Percentiles rank a stretch among this genome's conserved stretches.
Evolutionary conservation across 2,329 filamentous ascomycete genomes (phyloP).

Genomic region (Hymenoscyphus scutula): DNA sequence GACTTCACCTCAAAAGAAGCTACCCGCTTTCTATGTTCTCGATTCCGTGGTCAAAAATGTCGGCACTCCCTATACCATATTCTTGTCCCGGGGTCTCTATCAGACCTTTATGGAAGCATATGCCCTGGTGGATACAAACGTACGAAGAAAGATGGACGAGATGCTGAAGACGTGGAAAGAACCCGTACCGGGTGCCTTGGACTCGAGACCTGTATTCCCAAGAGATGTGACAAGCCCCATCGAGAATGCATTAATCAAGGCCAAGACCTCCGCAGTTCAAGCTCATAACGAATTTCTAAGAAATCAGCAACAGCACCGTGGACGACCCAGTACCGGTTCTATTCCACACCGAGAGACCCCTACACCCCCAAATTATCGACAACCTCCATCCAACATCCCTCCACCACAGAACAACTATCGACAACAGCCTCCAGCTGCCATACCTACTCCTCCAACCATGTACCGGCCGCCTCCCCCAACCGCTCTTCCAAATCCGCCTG

Average conservation of each 20-base stretch:
- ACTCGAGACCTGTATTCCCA: constrained; percentile 88
- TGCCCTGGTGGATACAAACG: constrained; percentile 77
- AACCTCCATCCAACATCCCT: constrained; percentile 39
- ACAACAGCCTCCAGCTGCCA: constrained; percentile 34
- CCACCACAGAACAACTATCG: constrained; percentile 26
- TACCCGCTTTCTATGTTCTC: constrained; percentile 94
- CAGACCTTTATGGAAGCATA: constrained; percentile 97
- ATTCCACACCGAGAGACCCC: constrained; percentile 69
- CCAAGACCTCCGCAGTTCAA: constrained; percentile 58
- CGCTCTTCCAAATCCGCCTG: constrained; percentile 31
- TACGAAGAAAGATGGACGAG: constrained; percentile 89
- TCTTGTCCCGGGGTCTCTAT: constrained; percentile 88
- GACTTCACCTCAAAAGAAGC: constrained; percentile 84
- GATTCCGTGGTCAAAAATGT: constrained; percentile 99
- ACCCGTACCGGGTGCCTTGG: constrained; percentile 88
- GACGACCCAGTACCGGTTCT: constrained; percentile 51
- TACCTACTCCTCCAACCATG: constrained; percentile 9
- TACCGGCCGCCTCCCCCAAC: constrained; percentile 30
- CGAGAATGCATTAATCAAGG: constrained; percentile 90
- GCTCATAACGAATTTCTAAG: constrained; percentile 55
- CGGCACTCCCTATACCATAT: constrained; percentile 93
- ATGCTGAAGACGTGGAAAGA: constrained; percentile 99
- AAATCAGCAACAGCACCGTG: constrained; percentile 54
- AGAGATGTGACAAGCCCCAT: constrained; percentile 85
- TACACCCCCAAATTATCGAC: constrained; percentile 60